Evolutionary conservation across 768 basidiomycete species (phyloP), one percentile per base, ranked within the genome.

Genomic region (Podaxis mareebaensis): DNA sequence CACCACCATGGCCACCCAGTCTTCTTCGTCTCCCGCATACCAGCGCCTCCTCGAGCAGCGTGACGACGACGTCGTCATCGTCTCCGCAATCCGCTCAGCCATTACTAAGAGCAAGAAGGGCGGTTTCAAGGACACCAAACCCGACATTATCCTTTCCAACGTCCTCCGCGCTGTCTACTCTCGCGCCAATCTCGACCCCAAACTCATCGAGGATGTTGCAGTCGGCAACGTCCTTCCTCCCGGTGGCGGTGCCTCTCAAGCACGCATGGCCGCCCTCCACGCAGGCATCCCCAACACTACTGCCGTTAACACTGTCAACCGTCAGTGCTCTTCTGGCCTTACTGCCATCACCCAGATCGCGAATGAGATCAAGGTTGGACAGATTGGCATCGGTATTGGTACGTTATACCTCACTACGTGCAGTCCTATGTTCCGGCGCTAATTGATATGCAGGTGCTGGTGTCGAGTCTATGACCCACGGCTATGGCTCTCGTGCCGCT

Each of bases 381-480:
- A 94, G 77, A 96, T 96, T 66, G 88, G 93, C 70, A 87, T 96
- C 67, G 95, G 95, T 46, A 92, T 96, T 58, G 94, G 93, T 89
- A 70, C 65, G 86, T 75, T 15, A 24, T 11, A 49, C 11, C 40
- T 36, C 57, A 33, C 24, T 20, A 51, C 56, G 44, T 44, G 44
- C 26, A 20, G 30, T 59, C 6, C 52, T 53, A 22, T 52, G 62
- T 53, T 66, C 58, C 56, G 46, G 44, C 56, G 15, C 54, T 58
- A 49, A 60, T 63, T 15, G 11, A 28, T 36, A 20, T 48, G 2
- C 62, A 92, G 90, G 90, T 73, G 88, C 92, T 46, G 95, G 93
- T 64, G 92, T 93, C 17, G 94, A 97, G 77, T 90, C 88, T 61
- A 97, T 97, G 95, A 91, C 91, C 0, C 81, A 83, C 70, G 90